A percentile compares a stretch with the other conserved stretches of the same genome.
Conservation (phyloP, 1,284 basidiomycete species). For the Sparassis latifolia region DNA sequence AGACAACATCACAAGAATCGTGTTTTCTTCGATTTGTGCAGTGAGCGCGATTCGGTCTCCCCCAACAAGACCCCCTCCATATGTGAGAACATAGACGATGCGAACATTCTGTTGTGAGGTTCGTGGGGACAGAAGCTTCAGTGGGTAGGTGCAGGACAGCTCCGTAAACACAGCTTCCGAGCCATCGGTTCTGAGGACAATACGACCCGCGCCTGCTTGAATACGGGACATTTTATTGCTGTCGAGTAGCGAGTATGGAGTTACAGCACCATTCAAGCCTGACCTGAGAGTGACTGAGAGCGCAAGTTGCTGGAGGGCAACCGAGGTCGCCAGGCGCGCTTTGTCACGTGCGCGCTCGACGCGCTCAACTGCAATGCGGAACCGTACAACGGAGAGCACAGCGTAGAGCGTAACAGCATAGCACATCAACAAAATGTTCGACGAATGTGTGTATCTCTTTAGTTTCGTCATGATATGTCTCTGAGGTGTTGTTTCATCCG, state of each 20-base stretch:
- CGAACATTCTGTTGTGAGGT: constrained; percentile 45
- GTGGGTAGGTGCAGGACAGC: constrained; percentile 79
- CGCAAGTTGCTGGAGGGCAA: too few relatives aligned
- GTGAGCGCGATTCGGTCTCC: constrained; percentile 73
- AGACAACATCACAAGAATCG: constrained; percentile 66
- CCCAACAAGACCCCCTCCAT: constrained; percentile 90
- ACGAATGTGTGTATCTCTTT: constrained; percentile 63
- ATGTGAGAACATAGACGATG: constrained; percentile 78
- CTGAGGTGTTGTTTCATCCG: constrained; percentile 1
- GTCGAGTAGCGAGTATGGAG: neutral
- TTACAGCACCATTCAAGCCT: too few relatives aligned
- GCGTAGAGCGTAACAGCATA: too few relatives aligned
- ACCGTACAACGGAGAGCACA: too few relatives aligned
- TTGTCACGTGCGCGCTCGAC: neutral
- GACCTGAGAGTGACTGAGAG: too few relatives aligned
- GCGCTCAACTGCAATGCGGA: too few relatives aligned
- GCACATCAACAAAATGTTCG: constrained; percentile 52
- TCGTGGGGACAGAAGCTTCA: constrained; percentile 83
- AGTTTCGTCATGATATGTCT: neutral
- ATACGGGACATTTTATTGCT: neutral
- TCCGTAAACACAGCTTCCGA: constrained; percentile 62
- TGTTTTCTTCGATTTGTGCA: constrained; percentile 52
- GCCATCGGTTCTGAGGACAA: constrained; percentile 46
- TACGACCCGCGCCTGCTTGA: constrained; percentile 46
- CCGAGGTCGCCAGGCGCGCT: neutral